Evolutionary conservation across 176 grass and related monocot species (phyloP), one percentile per base, ranked within the genome.

Genomic region (Canna indica): DNA sequence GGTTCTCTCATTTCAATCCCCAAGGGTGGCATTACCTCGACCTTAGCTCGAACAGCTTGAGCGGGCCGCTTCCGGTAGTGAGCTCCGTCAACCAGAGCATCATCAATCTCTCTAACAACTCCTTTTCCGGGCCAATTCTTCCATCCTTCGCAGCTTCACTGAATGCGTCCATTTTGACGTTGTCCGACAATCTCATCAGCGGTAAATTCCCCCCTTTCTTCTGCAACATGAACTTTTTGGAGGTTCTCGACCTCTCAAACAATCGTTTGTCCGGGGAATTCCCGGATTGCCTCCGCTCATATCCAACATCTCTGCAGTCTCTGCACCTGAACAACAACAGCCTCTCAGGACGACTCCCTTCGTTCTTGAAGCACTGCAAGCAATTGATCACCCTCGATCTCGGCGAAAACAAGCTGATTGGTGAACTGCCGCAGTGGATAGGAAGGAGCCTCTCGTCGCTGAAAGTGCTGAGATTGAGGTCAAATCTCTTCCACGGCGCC

Each of bases 321-420:
- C 33, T 65, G 62, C 62, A 65, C 62, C n/a, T 65, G 33, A 65
- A 65, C 32, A 65, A 24, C 17, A 65, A 65, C 3, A 17, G 20
- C 16, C 34, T 65, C 31, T 17, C 59, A 17, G 59, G 59, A 2
- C 0, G 13, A 7, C 12, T 64, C 22, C 61, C 30, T 20, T 7
- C 30, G 6, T 22, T 17, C 15, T 36, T 61, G 59, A 12, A 61
- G 32, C 59, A 61, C 3, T 61, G 59, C 59, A 32, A 31, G 29
- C 1, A 32, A 32, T 15, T 61, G 28, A 2, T 14, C 10, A 31
- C 29, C 5, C 26, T 61, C 2, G 59, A 61, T 61, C 4, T 61
- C 0, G 29, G 59, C 11, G 7, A 31, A 12, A 61, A 61, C 16
- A 6, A 3, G 10, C 5, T 61, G 59, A 32, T 13, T 0, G 59